These are phyloP conservation scores for Aspergillus vadensis DNA, from an alignment of 2,329 filamentous ascomycete genomes.

Conservation along the genomic window DNA sequence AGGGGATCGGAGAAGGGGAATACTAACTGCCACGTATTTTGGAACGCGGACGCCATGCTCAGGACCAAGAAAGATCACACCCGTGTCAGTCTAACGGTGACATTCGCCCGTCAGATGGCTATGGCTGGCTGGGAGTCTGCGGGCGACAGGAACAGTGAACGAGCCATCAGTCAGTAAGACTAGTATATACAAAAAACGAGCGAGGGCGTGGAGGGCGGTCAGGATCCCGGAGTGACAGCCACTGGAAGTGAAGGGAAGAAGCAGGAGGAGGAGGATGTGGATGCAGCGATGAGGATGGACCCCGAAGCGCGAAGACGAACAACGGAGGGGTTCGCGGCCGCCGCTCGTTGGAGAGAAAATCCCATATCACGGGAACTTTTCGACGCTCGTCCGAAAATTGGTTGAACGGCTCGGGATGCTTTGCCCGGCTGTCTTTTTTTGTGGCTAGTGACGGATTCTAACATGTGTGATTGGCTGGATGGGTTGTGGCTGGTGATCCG, in stretches of 20 bases:
- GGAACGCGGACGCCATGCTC: conserved; percentile 49
- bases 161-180: conserved; percentile 53
- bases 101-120: conserved; percentile 59
- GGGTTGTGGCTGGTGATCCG: conserved; percentile 21
- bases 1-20: conserved; percentile 7
- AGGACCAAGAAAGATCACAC: conserved; percentile 21
- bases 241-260: conserved; percentile 2
- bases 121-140: conserved; percentile 55
- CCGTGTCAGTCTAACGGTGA: conserved; percentile 54
- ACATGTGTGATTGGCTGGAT: conserved; percentile 9
- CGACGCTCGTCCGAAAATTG: conserved; percentile 14
- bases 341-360: conserved; percentile 27
- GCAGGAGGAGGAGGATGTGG: conserved; percentile 7
- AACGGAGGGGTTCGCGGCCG: conserved; percentile 20
- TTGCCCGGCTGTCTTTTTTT: background rate
- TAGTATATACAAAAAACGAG: conserved; percentile 23
- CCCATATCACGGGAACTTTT: conserved; percentile 26
- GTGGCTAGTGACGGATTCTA: conserved; percentile 12
- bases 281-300: conserved; percentile 6
- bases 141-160: conserved; percentile 51
- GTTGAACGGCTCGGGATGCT: conserved; percentile 5
- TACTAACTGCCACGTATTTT: conserved; percentile 57
- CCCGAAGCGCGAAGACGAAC: conserved; percentile 16
- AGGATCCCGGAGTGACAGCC: conserved; percentile 13
- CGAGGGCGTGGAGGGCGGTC: conserved; percentile 18